Evolutionary conservation across 768 basidiomycete species (phyloP).

Genomic region (Tephrocybe sp.): DNA sequence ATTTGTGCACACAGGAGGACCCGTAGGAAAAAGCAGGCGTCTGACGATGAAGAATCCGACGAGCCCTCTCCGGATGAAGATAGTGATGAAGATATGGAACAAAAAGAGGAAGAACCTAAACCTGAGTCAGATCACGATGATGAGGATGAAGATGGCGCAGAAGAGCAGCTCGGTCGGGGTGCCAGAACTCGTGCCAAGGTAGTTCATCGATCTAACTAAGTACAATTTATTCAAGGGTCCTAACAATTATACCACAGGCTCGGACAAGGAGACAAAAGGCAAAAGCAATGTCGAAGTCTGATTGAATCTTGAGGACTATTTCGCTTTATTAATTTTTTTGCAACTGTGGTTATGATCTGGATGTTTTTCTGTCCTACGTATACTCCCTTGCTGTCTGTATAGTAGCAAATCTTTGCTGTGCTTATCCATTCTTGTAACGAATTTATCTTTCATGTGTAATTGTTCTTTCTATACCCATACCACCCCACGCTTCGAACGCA

Average conservation of each 20-base stretch:
- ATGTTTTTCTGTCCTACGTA: neutral
- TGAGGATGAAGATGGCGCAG: conserved; percentile 27
- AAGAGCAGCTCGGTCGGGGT: conserved; percentile 28
- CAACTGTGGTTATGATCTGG: neutral
- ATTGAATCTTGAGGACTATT: conserved; percentile 5
- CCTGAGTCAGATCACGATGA: conserved; percentile 12
- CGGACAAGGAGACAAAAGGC: conserved; percentile 17
- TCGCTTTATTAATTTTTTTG: conserved; percentile 4
- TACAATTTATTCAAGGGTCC: neutral
- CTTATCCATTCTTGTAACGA: conserved; percentile 9
- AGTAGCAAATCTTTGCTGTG: conserved; percentile 8
- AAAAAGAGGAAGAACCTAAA: conserved; percentile 21
- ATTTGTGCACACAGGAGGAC: conserved; percentile 28
- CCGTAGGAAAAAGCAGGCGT: conserved; percentile 32
- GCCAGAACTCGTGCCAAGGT: conserved; percentile 24
- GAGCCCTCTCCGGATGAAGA: conserved; percentile 28
- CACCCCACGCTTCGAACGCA: too few species aligned
- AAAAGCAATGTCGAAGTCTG: conserved; percentile 12
- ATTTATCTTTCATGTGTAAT: neutral
- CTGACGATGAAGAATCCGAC: conserved; percentile 40
- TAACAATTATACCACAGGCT: conserved; percentile 8
- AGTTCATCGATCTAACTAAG: neutral
- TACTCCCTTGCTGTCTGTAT: conserved; percentile 13
- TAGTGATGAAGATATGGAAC: conserved; percentile 39
- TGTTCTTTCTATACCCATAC: too few species aligned